These are phyloP conservation scores for Lipomyces yamanashiensis DNA, from an alignment of 805 yeast species.

Conservation along the genomic window DNA sequence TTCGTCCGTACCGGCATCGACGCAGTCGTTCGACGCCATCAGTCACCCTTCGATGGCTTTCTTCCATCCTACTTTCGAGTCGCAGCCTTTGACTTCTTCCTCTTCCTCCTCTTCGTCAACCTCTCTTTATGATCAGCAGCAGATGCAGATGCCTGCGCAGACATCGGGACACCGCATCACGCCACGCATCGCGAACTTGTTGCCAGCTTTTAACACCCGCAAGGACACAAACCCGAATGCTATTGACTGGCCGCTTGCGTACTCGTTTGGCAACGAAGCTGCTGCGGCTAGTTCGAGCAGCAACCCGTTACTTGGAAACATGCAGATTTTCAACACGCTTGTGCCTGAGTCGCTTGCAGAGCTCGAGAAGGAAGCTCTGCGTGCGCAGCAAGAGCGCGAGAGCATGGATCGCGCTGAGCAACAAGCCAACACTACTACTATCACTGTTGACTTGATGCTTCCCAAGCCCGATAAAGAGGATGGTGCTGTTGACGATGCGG, in stretches of 20 bases:
- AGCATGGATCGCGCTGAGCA: constrained; percentile 15
- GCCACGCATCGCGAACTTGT: constrained; percentile 34
- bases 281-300: not conserved
- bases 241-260: constrained; percentile 39
- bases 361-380: constrained; percentile 37
- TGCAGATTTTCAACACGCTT: constrained; percentile 38
- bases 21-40: too few relatives aligned
- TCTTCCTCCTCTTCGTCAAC: not conserved
- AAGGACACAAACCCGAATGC: constrained; percentile 35
- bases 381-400: constrained; percentile 24
- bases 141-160: not conserved
- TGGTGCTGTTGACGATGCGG: constrained; percentile 5
- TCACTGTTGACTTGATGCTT: constrained; percentile 34
- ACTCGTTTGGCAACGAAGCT: constrained; percentile 10
- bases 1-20: not conserved
- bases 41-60: not conserved
- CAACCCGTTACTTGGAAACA: constrained; percentile 16
- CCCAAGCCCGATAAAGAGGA: constrained; percentile 38
- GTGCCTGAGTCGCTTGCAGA: constrained; percentile 39
- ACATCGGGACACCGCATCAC: constrained; percentile 19
- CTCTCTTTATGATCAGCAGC: not conserved
- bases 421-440: constrained; percentile 19
- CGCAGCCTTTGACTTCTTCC: not conserved
- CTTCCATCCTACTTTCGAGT: not conserved
- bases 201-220: constrained; percentile 31